A percentile compares a stretch with the other conserved stretches of the same genome.
Conservation (phyloP, 306 rosid species). For the Cotoneaster glaucophyllus region DNA sequence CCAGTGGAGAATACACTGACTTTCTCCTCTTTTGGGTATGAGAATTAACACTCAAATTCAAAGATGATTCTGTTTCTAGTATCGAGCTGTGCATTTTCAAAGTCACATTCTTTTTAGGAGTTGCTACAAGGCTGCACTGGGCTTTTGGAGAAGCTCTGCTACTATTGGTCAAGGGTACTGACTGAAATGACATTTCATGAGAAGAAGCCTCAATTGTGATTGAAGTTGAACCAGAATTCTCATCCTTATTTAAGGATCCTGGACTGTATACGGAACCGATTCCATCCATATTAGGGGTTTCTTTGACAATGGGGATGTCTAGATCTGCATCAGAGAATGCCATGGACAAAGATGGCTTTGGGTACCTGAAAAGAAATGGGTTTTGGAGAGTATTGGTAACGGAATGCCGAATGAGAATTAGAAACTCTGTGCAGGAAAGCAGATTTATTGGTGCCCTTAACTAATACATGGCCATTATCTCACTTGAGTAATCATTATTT, state of each 20-base stretch:
- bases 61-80: constrained; percentile 50
- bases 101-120: constrained; percentile 49
- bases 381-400: neutral
- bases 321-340: constrained; percentile 36
- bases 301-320: constrained; percentile 46
- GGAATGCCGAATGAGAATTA: neutral
- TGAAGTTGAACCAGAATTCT: constrained; percentile 40
- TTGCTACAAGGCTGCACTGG: constrained; percentile 33
- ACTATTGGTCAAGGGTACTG: constrained; percentile 19
- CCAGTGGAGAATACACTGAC: constrained; percentile 28
- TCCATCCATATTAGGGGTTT: constrained; percentile 40
- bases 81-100: constrained; percentile 26
- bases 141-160: constrained; percentile 29
- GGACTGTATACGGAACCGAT: constrained; percentile 36
- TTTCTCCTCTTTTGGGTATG: constrained; percentile 67
- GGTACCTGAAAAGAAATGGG: constrained; percentile 42
- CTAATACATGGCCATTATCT: neutral
- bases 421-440: neutral
- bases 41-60: constrained; percentile 78
- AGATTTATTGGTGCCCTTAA: neutral
- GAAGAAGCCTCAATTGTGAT: constrained; percentile 42
- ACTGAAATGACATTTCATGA: constrained; percentile 27
- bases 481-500: neutral
- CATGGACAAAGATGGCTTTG: constrained; percentile 28
- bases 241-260: constrained; percentile 37